A percentile compares a stretch with the other conserved stretches of the same genome.
Conservation (phyloP, 129 eudicot genomes). For the Gnaphalium uliginosum region DNA sequence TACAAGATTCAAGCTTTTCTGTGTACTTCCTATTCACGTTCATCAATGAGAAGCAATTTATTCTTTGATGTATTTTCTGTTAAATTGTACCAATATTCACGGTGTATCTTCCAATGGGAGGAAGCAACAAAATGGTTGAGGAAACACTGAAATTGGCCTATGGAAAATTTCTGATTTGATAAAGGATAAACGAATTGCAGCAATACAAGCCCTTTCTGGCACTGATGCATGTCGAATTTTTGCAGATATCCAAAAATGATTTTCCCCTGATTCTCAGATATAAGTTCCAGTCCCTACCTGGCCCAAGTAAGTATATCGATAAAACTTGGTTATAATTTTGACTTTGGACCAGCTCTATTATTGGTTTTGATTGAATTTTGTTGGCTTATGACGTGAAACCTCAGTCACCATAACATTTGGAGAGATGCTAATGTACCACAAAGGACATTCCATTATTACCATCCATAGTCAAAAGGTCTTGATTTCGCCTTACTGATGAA, state of each 20-base stretch:
- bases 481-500: slow-evolving; percentile 80
- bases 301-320: slow-evolving; percentile 72
- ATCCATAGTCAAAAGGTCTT: slow-evolving; percentile 82
- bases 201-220: slow-evolving; percentile 90
- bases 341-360: neutral
- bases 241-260: slow-evolving; percentile 90
- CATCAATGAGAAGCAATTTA: neutral
- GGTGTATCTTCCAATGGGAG: slow-evolving; percentile 99
- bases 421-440: slow-evolving; percentile 86
- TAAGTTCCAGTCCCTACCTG: slow-evolving; percentile 92
- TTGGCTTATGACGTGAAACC: slow-evolving; percentile 25
- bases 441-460: slow-evolving; percentile 82
- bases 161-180: slow-evolving; percentile 83
- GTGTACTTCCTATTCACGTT: neutral
- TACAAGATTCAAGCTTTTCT: slow-evolving; percentile 13
- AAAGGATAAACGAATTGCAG: slow-evolving; percentile 83
- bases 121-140: slow-evolving; percentile 76
- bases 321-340: no score
- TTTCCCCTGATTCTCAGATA: slow-evolving; percentile 83
- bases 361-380: slow-evolving; percentile 6
- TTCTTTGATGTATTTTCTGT: neutral
- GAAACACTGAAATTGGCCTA: slow-evolving; percentile 84
- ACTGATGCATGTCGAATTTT: slow-evolving; percentile 96
- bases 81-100: slow-evolving; percentile 34
- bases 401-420: slow-evolving; percentile 96